Conservation (phyloP, 306 rosid genomes). For the Sphenostylis stenocarpa region DNA sequence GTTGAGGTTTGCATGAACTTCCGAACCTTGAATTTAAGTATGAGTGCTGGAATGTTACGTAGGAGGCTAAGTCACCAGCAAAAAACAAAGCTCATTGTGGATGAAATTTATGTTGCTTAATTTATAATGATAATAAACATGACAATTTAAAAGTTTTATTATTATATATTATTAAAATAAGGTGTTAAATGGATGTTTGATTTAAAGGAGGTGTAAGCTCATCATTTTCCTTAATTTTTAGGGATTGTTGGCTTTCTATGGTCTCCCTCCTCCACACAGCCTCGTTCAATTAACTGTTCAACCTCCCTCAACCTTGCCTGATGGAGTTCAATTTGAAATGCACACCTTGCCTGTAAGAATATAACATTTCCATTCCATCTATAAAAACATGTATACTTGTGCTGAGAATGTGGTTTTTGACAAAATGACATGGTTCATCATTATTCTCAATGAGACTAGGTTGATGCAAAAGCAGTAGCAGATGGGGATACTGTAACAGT, state of each 20-base stretch:
- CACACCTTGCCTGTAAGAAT: conserved; percentile 67
- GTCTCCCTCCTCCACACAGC: conserved; percentile 61
- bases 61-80: background rate
- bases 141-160: too few relatives aligned
- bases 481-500: conserved; percentile 93
- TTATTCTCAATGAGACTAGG: conserved; percentile 48
- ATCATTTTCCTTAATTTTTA: conserved; percentile 27
- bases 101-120: background rate
- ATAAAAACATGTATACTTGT: background rate
- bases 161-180: too few relatives aligned
- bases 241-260: conserved; percentile 73
- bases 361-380: background rate
- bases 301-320: conserved; percentile 55
- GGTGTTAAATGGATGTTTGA: too few relatives aligned
- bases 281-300: conserved; percentile 38
- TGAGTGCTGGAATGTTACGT: background rate
- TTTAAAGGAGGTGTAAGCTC: too few relatives aligned
- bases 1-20: conserved; percentile 68
- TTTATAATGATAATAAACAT: too few relatives aligned
- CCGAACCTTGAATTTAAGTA: background rate
- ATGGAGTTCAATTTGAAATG: conserved; percentile 65
- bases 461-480: conserved; percentile 77
- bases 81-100: background rate
- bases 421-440: background rate
- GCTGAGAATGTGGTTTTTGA: conserved; percentile 19